Evolutionary conservation across 257 asterid genomes (phyloP).

Genomic region (Striga asiatica): DNA sequence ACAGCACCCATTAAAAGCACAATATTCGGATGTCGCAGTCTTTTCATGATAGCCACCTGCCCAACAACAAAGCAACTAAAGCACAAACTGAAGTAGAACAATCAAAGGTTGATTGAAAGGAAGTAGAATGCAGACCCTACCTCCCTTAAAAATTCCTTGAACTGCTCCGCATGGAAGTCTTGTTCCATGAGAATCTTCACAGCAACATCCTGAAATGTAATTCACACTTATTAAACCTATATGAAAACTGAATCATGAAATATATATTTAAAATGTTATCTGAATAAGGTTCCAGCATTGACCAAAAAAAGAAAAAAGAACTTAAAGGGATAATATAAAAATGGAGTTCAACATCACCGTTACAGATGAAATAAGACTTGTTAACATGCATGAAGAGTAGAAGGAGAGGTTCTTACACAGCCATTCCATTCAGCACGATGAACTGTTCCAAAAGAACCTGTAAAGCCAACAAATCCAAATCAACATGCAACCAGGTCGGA

Average conservation of each 20-base stretch:
- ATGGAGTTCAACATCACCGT: slow-evolving; percentile 6
- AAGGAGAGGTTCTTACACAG: slow-evolving; percentile 54
- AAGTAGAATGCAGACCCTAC: slow-evolving; percentile 22
- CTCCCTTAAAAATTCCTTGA: slow-evolving; percentile 77
- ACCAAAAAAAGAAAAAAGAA: slow-evolving; percentile 1
- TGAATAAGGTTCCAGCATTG: not conserved
- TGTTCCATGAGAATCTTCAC: slow-evolving; percentile 98
- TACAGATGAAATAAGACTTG: slow-evolving; percentile 9
- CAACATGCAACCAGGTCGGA: slow-evolving; percentile 14
- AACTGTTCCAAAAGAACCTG: slow-evolving; percentile 97
- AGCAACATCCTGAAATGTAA: slow-evolving; percentile 85
- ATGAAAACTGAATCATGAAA: slow-evolving; percentile 9
- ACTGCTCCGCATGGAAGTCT: slow-evolving; percentile 63
- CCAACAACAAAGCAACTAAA: slow-evolving; percentile 23
- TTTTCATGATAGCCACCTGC: slow-evolving; percentile 89
- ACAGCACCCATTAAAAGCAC: slow-evolving; percentile 99
- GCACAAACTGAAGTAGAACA: slow-evolving; percentile 7
- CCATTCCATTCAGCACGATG: slow-evolving; percentile 99
- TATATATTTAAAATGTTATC: not conserved
- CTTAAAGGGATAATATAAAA: not conserved
- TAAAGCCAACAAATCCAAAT: slow-evolving; percentile 12
- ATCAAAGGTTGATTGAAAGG: slow-evolving; percentile 12
- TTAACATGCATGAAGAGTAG: slow-evolving; percentile 11
- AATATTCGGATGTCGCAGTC: slow-evolving; percentile 91
- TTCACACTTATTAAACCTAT: slow-evolving; percentile 14